Percentiles rank a stretch among this genome's conserved stretches.
phyloP scores from a whole-genome alignment of 2,329 filamentous ascomycete species.

The Epichloe baconii region DNA sequence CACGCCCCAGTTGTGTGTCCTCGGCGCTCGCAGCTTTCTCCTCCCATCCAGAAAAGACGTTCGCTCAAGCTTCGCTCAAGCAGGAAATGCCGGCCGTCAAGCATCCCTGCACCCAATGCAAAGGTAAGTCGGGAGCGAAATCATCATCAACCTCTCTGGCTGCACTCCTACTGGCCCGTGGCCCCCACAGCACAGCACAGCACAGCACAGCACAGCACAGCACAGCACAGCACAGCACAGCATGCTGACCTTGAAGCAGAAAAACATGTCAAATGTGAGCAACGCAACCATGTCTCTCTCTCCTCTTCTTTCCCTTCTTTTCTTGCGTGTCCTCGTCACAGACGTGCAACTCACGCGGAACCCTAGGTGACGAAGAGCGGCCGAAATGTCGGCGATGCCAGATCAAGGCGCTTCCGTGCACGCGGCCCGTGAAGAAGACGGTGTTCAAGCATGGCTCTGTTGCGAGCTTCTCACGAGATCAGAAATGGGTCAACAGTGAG shows the following conservation, averaged over 20 bases:
- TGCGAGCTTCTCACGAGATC: slow-evolving; percentile 20
- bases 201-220: too few relatives aligned
- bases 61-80: background rate
- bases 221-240: background rate
- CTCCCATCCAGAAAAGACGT: background rate
- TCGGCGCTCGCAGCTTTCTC: background rate
- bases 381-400: slow-evolving; percentile 23
- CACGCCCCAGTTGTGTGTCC: background rate
- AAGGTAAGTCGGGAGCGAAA: slow-evolving; percentile 14
- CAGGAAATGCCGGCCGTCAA: slow-evolving; percentile 20
- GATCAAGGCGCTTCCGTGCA: slow-evolving; percentile 20
- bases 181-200: background rate
- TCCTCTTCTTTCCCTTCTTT: too few relatives aligned
- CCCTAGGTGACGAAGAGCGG: slow-evolving; percentile 24
- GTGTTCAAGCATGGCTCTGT: slow-evolving; percentile 24
- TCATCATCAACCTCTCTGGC: background rate
- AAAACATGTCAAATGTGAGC: slow-evolving; percentile 23
- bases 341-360: background rate
- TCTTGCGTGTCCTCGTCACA: too few relatives aligned
- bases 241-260: slow-evolving; percentile 13
- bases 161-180: background rate
- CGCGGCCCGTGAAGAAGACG: slow-evolving; percentile 20
- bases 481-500: slow-evolving; percentile 24
- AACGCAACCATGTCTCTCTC: too few relatives aligned
- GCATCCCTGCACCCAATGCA: slow-evolving; percentile 22